Evolutionary conservation across 805 yeast genomes (phyloP).

Genomic region (Yamadazyma paraphyllophila): DNA sequence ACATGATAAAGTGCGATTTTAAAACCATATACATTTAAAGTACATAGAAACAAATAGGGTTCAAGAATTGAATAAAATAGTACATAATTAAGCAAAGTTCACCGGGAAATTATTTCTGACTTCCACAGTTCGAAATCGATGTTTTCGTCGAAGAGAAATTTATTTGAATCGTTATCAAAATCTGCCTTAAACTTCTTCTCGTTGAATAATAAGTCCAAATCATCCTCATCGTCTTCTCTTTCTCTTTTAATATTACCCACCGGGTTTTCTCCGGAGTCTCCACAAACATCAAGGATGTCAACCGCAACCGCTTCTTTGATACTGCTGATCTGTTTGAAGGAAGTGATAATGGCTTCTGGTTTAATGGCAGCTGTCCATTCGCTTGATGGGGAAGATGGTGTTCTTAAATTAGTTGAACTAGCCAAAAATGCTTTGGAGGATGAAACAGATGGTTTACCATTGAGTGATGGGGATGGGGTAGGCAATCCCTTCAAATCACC

Average conservation of each 20-base stretch:
- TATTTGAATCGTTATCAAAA: constrained; percentile 11
- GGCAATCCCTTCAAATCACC: constrained; percentile 16
- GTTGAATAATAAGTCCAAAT: constrained; percentile 34
- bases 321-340: constrained; percentile 44
- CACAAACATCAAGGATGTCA: constrained; percentile 25
- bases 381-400: constrained; percentile 38
- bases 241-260: constrained; percentile 18
- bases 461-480: constrained; percentile 15
- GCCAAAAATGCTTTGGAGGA: too few species aligned
- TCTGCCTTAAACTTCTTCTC: constrained; percentile 33
- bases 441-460: constrained; percentile 7
- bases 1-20: not conserved
- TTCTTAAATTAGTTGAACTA: too few species aligned
- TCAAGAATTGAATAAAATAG: not conserved
- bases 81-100: not conserved
- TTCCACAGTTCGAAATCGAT: constrained; percentile 14
- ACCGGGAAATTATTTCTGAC: constrained; percentile 7
- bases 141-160: constrained; percentile 18
- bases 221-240: constrained; percentile 25
- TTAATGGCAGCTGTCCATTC: constrained; percentile 47
- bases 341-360: constrained; percentile 43
- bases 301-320: constrained; percentile 33
- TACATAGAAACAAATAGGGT: not conserved
- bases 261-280: constrained; percentile 6
- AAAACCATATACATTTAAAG: not conserved